Conservation (phyloP, 106 monocot genomes). For the Allium fistulosum region DNA sequence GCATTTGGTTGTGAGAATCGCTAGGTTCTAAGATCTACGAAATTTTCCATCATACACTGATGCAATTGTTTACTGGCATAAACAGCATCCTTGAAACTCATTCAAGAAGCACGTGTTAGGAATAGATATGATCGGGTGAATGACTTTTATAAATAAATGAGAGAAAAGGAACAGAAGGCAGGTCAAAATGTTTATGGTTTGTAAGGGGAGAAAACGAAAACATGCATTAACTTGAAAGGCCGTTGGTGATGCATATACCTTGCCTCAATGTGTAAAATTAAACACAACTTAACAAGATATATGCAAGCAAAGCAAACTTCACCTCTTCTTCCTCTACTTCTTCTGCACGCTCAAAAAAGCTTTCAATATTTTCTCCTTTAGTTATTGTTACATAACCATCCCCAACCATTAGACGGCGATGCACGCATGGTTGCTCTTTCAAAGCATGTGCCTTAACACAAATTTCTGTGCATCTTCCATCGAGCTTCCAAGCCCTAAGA, state of each 20-base stretch:
- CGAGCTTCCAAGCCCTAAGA: slow-evolving; percentile 70
- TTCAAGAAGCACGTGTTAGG: no score
- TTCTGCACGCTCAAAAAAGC: slow-evolving; percentile 96
- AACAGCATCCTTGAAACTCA: no score
- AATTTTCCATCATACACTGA: no score
- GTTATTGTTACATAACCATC: slow-evolving; percentile 92
- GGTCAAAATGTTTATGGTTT: background rate
- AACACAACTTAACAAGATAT: background rate
- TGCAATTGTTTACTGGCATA: no score
- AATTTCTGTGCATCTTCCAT: slow-evolving; percentile 71
- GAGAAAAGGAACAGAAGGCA: background rate
- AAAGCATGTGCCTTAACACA: slow-evolving; percentile 94
- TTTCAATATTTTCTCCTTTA: slow-evolving; percentile 63
- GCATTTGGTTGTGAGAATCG: no score
- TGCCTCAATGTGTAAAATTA: no score
- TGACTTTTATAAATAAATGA: no score
- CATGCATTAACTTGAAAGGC: background rate
- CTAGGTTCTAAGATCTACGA: no score
- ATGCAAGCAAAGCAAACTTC: background rate
- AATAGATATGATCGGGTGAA: no score
- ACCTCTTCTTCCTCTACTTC: slow-evolving; percentile 99
- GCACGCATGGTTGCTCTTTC: slow-evolving; percentile 83
- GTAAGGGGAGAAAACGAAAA: background rate
- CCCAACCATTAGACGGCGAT: slow-evolving; percentile 67
- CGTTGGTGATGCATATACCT: no score